Evolutionary conservation across 2,329 filamentous ascomycete species (phyloP).

Genomic region (Chaetomium sp.): DNA sequence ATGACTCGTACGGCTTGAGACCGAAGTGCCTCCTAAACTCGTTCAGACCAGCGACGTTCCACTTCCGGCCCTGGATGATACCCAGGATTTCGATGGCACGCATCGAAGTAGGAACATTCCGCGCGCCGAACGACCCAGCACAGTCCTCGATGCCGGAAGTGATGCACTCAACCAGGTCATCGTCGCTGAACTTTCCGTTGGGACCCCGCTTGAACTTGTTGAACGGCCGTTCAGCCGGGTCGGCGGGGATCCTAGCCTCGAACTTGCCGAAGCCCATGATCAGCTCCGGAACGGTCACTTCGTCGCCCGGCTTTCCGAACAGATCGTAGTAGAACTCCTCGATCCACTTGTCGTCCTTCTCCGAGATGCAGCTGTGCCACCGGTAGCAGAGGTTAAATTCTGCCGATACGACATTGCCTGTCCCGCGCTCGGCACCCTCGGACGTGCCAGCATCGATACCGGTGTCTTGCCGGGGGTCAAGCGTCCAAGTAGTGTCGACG

Average conservation of each 20-base stretch:
- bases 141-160: slow-evolving; percentile 71
- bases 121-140: slow-evolving; percentile 72
- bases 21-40: slow-evolving; percentile 84
- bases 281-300: slow-evolving; percentile 63
- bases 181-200: slow-evolving; percentile 72
- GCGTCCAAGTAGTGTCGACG: slow-evolving; percentile 75
- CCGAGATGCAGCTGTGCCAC: slow-evolving; percentile 79
- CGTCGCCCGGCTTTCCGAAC: slow-evolving; percentile 60
- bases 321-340: slow-evolving; percentile 66
- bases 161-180: slow-evolving; percentile 73
- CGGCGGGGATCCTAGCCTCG: slow-evolving; percentile 60
- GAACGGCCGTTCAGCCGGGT: slow-evolving; percentile 71
- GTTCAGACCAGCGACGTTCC: slow-evolving; percentile 78
- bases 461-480: slow-evolving; percentile 74
- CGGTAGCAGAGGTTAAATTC: slow-evolving; percentile 90
- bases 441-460: slow-evolving; percentile 56
- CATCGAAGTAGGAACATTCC: slow-evolving; percentile 73
- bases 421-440: slow-evolving; percentile 65
- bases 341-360: slow-evolving; percentile 79
- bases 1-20: slow-evolving; percentile 72
- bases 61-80: slow-evolving; percentile 74
- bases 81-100: slow-evolving; percentile 77
- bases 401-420: slow-evolving; percentile 80
- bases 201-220: slow-evolving; percentile 63
- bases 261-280: slow-evolving; percentile 64